Conservation (phyloP, 106 monocot genomes). For the Allium sativum region DNA sequence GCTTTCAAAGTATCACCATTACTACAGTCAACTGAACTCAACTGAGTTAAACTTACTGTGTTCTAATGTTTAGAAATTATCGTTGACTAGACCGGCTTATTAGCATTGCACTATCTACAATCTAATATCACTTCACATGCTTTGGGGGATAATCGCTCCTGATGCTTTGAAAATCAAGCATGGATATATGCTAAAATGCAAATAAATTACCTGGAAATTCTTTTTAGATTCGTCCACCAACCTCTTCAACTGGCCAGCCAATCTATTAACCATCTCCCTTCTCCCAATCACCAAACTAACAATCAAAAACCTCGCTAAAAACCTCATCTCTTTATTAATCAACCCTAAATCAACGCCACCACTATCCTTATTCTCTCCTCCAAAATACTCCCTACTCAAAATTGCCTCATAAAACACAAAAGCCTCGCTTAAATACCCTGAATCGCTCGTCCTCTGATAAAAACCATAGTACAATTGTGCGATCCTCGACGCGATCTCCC, state of each 20-base stretch:
- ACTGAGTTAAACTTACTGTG: too few species aligned
- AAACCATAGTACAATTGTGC: conserved; percentile 64
- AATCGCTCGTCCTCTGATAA: conserved; percentile 54
- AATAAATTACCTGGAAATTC: conserved; percentile 26
- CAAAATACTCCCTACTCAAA: conserved; percentile 50
- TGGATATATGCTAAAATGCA: not conserved
- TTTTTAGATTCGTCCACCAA: conserved; percentile 47
- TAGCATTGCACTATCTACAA: too few species aligned
- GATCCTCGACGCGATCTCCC: conserved; percentile 69
- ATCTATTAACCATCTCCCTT: conserved; percentile 42
- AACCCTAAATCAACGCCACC: conserved; percentile 28
- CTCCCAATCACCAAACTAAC: conserved; percentile 53
- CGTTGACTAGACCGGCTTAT: too few species aligned
- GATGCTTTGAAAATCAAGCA: too few species aligned
- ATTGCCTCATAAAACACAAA: conserved; percentile 68
- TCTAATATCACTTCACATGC: too few species aligned
- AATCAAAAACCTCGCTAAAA: conserved; percentile 51
- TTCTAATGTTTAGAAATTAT: too few species aligned
- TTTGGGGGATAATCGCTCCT: too few species aligned
- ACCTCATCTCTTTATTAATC: conserved; percentile 68
- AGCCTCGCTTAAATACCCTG: conserved; percentile 40
- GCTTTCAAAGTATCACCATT: too few species aligned
- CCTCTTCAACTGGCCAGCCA: conserved; percentile 29
- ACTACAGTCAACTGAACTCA: too few species aligned
- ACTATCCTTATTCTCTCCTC: conserved; percentile 12